phyloP scores from a whole-genome alignment of 2,329 filamentous ascomycete species.

The Apiospora rasikravindrae region DNA sequence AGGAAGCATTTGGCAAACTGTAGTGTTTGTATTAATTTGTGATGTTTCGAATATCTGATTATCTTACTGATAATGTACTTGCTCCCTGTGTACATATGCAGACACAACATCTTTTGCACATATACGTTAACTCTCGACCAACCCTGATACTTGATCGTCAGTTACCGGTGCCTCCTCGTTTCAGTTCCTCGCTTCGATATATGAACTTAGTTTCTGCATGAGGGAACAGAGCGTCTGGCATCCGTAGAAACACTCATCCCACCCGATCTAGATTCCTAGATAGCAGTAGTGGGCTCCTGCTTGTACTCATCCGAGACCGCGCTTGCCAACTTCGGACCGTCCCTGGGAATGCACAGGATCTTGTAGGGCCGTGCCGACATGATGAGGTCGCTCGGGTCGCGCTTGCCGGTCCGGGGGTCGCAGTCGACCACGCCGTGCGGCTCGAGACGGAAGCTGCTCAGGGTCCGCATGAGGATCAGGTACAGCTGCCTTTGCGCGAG shows the following conservation, averaged over 20 bases:
- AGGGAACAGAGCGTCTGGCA: not conserved
- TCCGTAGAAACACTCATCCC: not conserved
- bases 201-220: not conserved
- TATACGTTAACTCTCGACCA: not conserved
- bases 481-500: conserved; percentile 36
- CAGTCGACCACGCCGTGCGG: conserved; percentile 30
- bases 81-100: too few species aligned
- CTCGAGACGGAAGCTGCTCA: conserved; percentile 35
- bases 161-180: not conserved
- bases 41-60: not conserved
- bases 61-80: too few species aligned
- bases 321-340: conserved; percentile 25
- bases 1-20: not conserved
- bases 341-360: conserved; percentile 33
- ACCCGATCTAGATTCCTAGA: not conserved
- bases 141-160: too few species aligned
- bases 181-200: not conserved
- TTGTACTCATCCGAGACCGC: not conserved
- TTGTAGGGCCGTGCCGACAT: conserved; percentile 34
- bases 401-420: conserved; percentile 35
- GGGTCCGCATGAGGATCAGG: conserved; percentile 36
- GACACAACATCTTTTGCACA: not conserved
- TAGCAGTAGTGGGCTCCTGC: not conserved
- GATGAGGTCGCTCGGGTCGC: conserved; percentile 35
- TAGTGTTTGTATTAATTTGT: not conserved